A percentile compares a stretch with the other conserved stretches of the same genome.
Conservation (phyloP, 2,329 filamentous ascomycete species). For the Aspergillus novoparasiticus region DNA sequence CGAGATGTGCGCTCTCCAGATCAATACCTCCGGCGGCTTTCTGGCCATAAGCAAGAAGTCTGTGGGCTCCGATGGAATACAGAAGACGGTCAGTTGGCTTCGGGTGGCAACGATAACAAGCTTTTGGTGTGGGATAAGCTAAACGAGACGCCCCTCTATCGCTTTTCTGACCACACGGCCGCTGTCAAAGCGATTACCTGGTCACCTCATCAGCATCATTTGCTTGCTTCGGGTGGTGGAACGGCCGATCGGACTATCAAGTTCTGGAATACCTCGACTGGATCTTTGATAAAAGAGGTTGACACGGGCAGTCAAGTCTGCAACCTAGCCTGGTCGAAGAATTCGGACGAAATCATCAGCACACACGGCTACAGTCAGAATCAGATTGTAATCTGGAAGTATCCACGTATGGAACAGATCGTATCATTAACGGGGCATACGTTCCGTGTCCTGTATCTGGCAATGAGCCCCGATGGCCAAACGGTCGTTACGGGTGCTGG, state of each 20-base stretch:
- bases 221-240: conserved; percentile 93
- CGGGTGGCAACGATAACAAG: conserved; percentile 97
- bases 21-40: conserved; percentile 82
- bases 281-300: conserved; percentile 78
- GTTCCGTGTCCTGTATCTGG: conserved; percentile 91
- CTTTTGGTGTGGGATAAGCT: conserved; percentile 98
- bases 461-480: conserved; percentile 94
- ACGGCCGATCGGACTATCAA: conserved; percentile 96
- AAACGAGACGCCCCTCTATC: conserved; percentile 87
- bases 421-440: conserved; percentile 95
- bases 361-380: conserved; percentile 98
- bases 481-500: conserved; percentile 94
- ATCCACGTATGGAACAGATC: conserved; percentile 96
- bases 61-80: conserved; percentile 97
- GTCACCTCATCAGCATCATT: conserved; percentile 92
- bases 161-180: conserved; percentile 91
- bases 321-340: conserved; percentile 95
- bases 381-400: conserved; percentile 99
- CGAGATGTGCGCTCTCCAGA: conserved; percentile 91
- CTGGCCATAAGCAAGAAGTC: conserved; percentile 97
- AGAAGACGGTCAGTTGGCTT: conserved; percentile 91
- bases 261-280: conserved; percentile 94
- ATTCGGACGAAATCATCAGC: conserved; percentile 95
- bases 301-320: conserved; percentile 99
- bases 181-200: conserved; percentile 97